Conservation (phyloP, 140 eudicot species). For the Flaveria floridana region DNA sequence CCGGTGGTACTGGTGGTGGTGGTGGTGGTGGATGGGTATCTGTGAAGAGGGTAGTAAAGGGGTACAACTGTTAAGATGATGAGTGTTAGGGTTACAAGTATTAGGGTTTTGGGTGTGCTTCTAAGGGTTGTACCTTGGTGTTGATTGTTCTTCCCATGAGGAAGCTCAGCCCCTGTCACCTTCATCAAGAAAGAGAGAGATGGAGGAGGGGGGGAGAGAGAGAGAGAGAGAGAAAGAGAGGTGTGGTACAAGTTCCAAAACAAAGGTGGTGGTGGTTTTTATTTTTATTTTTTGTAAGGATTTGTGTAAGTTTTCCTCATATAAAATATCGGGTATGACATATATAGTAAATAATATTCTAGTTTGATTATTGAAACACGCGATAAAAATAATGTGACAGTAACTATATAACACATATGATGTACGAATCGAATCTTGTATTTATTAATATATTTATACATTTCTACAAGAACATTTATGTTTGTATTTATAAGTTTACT, state of each 20-base stretch:
- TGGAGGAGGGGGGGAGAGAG: conserved; percentile 20
- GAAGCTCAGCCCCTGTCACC: conserved; percentile 42
- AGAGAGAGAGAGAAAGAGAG: conserved; percentile 20
- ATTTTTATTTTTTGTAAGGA: conserved; percentile 17
- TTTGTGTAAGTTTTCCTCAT: not conserved
- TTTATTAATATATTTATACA: no score
- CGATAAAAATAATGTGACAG: not conserved
- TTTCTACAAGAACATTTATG: no score
- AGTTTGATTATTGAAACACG: not conserved
- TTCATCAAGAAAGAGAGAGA: conserved; percentile 29
- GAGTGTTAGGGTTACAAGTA: conserved; percentile 41
- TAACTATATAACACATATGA: not conserved
- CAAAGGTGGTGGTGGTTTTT: conserved; percentile 47
- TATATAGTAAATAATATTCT: not conserved
- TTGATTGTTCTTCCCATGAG: conserved; percentile 32
- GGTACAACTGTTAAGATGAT: conserved; percentile 55
- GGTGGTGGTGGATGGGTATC: conserved; percentile 32
- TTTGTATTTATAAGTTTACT: no score
- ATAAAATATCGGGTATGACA: not conserved
- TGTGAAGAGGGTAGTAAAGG: conserved; percentile 46
- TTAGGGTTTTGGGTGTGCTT: conserved; percentile 37
- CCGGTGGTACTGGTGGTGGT: conserved; percentile 1
- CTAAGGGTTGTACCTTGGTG: conserved; percentile 28
- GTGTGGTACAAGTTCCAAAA: conserved; percentile 44
- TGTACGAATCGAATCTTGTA: not conserved